Evolutionary conservation across 2,329 filamentous ascomycete species (phyloP), one percentile per base, ranked within the genome.

Genomic region (Geosmithia putterillii): DNA sequence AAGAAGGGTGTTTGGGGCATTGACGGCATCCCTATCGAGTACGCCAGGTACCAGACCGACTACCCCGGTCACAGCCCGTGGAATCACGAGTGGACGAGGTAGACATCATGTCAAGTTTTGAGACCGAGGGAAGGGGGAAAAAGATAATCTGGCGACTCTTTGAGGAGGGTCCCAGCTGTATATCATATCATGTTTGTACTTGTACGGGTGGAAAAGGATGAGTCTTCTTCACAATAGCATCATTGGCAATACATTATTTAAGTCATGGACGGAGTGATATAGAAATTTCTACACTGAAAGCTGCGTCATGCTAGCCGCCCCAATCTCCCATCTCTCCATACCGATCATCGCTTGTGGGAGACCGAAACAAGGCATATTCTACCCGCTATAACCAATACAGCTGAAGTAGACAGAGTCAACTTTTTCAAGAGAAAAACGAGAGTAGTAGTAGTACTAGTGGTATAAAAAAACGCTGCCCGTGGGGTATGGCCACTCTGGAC

Each of bases 11-110:
- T 94, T 17, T 95, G 83, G 68, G 70, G 74, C 34, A 69, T 73
- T 41, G 72, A 80, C 42, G 78, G 80, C 46, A 73, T 95, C 45
- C 92, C 92, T 14, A 89, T 96, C 55, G 92, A 98, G 71, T 95
- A 95, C 70, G 84, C 84, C 22, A 70, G 85, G 50, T 70, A 77
- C 49, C 84, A 95, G 73, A 90, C 85, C 25, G 90, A 96, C 58
- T 86, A 77, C 41, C 90, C 90, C 7, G 69, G 72, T 1, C 73
- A 72, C 56, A 77, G 82, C 51, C 78, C 86, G n/a, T 98, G 90
- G 88, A 92, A 96, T 66, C 81, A 94, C 65, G 82, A 70, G 12
- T 98, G 92, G 92, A 94, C 80, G 69, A 76, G 81, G 63, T 69
- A 57, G 54, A 54, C 3, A 38, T 23, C 17, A 1, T 23, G 7